Conservation (phyloP, 305 asterid species). For the Andrographis paniculata region DNA sequence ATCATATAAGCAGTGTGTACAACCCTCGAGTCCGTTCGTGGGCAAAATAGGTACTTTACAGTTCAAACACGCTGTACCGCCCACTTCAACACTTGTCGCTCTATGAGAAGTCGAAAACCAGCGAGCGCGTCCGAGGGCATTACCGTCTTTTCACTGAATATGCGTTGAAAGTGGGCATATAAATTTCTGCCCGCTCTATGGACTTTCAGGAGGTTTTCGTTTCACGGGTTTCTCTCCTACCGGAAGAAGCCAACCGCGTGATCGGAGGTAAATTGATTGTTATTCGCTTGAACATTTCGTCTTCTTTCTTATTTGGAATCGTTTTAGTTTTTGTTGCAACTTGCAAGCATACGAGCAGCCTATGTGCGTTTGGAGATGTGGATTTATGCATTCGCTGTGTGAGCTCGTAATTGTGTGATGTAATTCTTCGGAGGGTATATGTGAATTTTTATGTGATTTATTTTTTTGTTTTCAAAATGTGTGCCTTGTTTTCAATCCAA, state of each 20-base stretch:
- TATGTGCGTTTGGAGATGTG: slow-evolving; percentile 11
- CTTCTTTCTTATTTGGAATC: slow-evolving; percentile 1
- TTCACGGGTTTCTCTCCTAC: slow-evolving; percentile 20
- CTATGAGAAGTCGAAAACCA: background rate
- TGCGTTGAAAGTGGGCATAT: slow-evolving; percentile 31
- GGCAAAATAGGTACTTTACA: background rate
- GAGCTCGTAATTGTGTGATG: slow-evolving; percentile 1
- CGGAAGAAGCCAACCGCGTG: slow-evolving; percentile 20
- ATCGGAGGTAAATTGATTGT: slow-evolving; percentile 27
- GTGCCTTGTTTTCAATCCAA: slow-evolving; percentile 29
- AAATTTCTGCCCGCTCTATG: slow-evolving; percentile 39
- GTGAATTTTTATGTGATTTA: slow-evolving; percentile 5
- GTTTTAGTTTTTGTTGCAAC: background rate
- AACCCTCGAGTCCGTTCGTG: no score
- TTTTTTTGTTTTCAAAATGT: no score
- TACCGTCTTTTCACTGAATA: slow-evolving; percentile 2
- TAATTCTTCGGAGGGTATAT: background rate
- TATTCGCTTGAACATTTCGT: background rate
- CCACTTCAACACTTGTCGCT: background rate
- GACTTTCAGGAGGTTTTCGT: slow-evolving; percentile 15
- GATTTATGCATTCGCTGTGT: slow-evolving; percentile 9
- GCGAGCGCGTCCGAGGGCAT: slow-evolving; percentile 6
- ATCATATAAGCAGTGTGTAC: background rate
- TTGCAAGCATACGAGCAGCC: background rate
- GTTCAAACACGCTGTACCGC: background rate